Conservation (phyloP, 2,329 filamentous ascomycete genomes). For the Apiospora malaysiana region DNA sequence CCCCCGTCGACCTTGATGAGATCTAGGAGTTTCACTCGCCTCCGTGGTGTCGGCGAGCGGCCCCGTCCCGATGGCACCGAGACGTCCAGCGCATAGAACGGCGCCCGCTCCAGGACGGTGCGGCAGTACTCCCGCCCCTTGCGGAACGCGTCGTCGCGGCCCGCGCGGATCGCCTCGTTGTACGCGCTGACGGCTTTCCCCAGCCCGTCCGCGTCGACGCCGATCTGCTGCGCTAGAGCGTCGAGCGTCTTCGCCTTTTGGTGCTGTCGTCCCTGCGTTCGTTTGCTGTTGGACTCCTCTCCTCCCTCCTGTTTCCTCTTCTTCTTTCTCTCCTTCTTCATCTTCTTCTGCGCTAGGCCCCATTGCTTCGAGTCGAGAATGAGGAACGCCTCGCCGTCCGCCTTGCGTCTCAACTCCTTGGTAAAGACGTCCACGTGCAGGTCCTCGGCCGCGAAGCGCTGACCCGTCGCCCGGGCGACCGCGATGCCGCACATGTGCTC, state of each 20-base stretch:
- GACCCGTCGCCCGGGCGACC: not conserved
- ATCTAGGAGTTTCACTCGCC: not conserved
- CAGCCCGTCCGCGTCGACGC: conserved; percentile 4
- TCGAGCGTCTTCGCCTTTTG: not conserved
- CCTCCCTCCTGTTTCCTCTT: not conserved
- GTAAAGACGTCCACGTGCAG: not conserved
- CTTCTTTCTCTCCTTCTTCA: not conserved
- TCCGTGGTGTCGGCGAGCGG: not conserved
- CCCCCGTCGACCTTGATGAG: not conserved
- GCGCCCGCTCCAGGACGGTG: not conserved
- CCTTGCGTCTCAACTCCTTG: not conserved
- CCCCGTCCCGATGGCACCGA: not conserved
- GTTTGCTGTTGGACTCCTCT: not conserved
- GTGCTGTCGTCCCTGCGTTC: not conserved
- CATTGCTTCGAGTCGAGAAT: not conserved
- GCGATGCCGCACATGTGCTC: not conserved
- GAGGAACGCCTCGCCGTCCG: conserved; percentile 2
- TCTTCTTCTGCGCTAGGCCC: not conserved
- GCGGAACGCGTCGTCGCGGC: not conserved
- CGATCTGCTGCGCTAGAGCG: not conserved
- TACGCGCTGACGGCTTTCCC: conserved; percentile 3
- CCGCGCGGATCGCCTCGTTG: not conserved
- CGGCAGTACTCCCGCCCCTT: not conserved
- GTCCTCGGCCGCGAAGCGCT: not conserved
- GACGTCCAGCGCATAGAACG: not conserved